Conservation (phyloP, 345 rosid genomes). For the Kernera saxatilis region DNA sequence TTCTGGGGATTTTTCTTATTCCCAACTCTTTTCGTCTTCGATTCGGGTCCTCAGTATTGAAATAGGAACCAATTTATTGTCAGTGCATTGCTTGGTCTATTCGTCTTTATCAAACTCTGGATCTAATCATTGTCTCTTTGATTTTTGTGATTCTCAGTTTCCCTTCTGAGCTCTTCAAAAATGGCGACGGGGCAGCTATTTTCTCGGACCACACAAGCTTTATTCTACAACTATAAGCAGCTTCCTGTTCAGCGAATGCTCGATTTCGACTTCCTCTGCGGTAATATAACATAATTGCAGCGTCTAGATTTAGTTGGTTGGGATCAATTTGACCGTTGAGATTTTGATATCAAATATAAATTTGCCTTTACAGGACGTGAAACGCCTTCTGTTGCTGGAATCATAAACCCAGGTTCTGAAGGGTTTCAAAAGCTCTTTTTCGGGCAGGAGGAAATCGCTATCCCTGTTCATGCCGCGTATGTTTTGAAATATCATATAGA, state of each 20-base stretch:
- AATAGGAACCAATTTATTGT: neutral
- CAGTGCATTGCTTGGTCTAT: neutral
- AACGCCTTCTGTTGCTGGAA: conserved; percentile 97
- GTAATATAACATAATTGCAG: conserved; percentile 20
- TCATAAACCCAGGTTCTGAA: conserved; percentile 89
- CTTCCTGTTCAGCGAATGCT: conserved; percentile 99
- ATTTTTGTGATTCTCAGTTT: conserved; percentile 31
- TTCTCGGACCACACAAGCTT: conserved; percentile 84
- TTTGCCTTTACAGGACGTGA: conserved; percentile 60
- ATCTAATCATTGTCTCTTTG: neutral
- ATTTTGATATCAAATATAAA: neutral
- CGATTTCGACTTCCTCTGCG: conserved; percentile 97
- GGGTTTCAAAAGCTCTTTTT: conserved; percentile 97
- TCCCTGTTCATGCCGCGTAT: conserved; percentile 95
- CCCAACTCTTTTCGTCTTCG: neutral
- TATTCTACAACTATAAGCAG: conserved; percentile 94
- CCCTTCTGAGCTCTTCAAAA: conserved; percentile 20
- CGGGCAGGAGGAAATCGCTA: conserved; percentile 97
- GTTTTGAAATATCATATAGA: neutral
- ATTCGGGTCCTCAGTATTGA: neutral
- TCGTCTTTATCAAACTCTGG: conserved; percentile 1
- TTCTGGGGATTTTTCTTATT: neutral
- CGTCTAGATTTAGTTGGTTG: neutral
- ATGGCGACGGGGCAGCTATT: conserved; percentile 97
- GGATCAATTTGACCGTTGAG: neutral